These are phyloP conservation scores for Dimocarpus longan DNA, from an alignment of 345 rosid genomes.

Conservation along the genomic window DNA sequence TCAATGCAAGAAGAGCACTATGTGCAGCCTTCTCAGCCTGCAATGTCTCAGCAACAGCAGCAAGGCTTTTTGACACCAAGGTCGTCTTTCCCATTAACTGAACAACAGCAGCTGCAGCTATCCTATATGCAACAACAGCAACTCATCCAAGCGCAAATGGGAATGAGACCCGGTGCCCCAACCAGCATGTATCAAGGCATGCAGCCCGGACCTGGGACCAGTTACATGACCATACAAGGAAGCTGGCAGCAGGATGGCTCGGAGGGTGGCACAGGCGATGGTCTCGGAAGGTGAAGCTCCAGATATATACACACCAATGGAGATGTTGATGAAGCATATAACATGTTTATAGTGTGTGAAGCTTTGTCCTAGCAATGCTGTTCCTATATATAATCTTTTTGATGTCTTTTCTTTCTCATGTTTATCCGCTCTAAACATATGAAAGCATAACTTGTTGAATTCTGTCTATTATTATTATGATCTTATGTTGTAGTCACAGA, in stretches of 20 bases:
- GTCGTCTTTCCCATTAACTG: constrained; percentile 24
- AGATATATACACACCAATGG: background rate
- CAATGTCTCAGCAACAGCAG: constrained; percentile 34
- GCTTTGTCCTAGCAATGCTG: background rate
- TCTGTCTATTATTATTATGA: background rate
- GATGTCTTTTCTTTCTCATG: background rate
- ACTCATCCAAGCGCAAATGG: constrained; percentile 25
- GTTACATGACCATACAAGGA: constrained; percentile 14
- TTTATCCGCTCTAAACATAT: background rate
- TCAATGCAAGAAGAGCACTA: constrained; percentile 32
- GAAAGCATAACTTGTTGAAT: background rate
- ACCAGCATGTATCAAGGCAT: constrained; percentile 16
- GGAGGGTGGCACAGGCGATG: constrained; percentile 1
- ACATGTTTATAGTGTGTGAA: background rate
- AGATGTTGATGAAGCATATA: background rate
- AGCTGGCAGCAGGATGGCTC: constrained; percentile 10
- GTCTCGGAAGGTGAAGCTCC: background rate
- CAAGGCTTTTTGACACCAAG: constrained; percentile 13
- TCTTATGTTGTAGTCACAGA: background rate
- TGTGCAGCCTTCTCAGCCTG: constrained; percentile 29
- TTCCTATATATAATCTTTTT: background rate
- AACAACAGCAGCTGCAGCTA: constrained; percentile 29
- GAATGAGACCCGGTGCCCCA: constrained; percentile 21
- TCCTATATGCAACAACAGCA: constrained; percentile 29
- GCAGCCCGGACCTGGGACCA: constrained; percentile 18